These are phyloP conservation scores for Solanum sitiens DNA, from an alignment of 257 asterid species.

Conservation along the genomic window DNA sequence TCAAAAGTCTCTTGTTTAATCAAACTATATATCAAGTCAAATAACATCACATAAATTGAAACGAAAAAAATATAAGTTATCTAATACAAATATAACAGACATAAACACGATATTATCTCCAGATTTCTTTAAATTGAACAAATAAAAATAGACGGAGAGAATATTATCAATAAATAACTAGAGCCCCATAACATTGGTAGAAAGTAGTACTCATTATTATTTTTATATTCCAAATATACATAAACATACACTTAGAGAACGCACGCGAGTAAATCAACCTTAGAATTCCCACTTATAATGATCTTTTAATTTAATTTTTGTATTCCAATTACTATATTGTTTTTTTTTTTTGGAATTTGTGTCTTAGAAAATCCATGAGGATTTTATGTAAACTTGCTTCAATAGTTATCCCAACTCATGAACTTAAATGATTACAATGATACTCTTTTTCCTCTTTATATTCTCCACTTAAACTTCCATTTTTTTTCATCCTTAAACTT, in stretches of 20 bases:
- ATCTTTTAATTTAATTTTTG: neutral
- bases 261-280: constrained; percentile 70
- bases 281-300: constrained; percentile 13
- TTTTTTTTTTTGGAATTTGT: neutral
- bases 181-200: neutral
- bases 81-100: neutral
- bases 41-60: neutral
- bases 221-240: neutral
- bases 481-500: constrained; percentile 11
- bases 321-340: neutral
- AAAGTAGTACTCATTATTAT: neutral
- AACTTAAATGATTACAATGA: constrained; percentile 7
- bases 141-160: neutral
- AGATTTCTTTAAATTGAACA: too few relatives aligned
- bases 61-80: too few relatives aligned
- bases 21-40: too few relatives aligned
- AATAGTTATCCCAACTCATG: constrained; percentile 4
- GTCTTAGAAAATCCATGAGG: constrained; percentile 57
- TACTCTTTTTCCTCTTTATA: constrained; percentile 18
- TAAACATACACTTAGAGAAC: neutral
- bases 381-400: constrained; percentile 19
- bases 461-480: constrained; percentile 6
- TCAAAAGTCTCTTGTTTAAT: too few relatives aligned
- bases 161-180: too few relatives aligned
- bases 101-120: too few relatives aligned